phyloP scores from a whole-genome alignment of 495 filamentous ascomycete species.

The Neurospora sp. region DNA sequence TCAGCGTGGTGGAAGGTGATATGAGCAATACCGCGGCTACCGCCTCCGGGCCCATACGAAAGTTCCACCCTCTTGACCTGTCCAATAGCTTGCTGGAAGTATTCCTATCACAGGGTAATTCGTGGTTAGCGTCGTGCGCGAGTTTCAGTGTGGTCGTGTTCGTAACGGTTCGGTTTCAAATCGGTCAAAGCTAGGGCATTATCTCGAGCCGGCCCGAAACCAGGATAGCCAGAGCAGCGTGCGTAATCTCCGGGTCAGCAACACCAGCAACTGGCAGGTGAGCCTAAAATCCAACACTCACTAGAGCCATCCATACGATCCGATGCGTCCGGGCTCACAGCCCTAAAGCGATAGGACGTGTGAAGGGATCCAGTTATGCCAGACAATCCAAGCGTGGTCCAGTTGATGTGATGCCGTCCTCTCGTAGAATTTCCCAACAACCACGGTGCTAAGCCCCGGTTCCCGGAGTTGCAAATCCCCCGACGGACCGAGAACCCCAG shows the following conservation, averaged over 20 bases:
- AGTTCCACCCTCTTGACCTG: slow-evolving; percentile 80
- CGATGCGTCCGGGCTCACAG: slow-evolving; percentile 1
- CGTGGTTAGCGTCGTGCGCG: slow-evolving; percentile 27
- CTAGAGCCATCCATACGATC: slow-evolving; percentile 12
- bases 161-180: slow-evolving; percentile 1
- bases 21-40: slow-evolving; percentile 75
- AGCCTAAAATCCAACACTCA: slow-evolving; percentile 10
- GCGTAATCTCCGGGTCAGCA: slow-evolving; percentile 8
- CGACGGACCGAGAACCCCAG: neutral
- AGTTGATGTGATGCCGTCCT: neutral
- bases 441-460: neutral
- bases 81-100: slow-evolving; percentile 80
- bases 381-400: neutral
- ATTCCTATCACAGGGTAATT: slow-evolving; percentile 63
- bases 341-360: slow-evolving; percentile 5
- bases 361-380: slow-evolving; percentile 5
- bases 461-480: neutral
- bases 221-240: slow-evolving; percentile 30
- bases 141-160: neutral
- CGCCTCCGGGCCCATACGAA: slow-evolving; percentile 84
- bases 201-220: slow-evolving; percentile 5
- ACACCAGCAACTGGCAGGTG: slow-evolving; percentile 21
- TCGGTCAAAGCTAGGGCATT: neutral
- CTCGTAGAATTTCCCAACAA: neutral
- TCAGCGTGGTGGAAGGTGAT: slow-evolving; percentile 61